Evolutionary conservation across 1,284 basidiomycete species (phyloP), one percentile per base, ranked within the genome.

Genomic region (Tilletia horrida): DNA sequence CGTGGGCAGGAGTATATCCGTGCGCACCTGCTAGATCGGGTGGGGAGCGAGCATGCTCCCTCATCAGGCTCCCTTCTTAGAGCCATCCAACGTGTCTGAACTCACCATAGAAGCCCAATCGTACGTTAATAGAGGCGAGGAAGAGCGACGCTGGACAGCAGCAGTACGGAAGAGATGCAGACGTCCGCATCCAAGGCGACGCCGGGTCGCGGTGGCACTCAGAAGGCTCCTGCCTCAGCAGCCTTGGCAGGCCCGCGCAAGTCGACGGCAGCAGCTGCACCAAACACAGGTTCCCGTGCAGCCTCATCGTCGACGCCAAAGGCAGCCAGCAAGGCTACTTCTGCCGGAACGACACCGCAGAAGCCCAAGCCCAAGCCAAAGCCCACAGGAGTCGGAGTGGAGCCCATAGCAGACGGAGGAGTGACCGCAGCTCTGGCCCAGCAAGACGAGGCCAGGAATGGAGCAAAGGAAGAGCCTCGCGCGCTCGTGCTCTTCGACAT

Each of bases 401-500:
- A 52, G 23, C 50, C 50, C 6, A 27, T 27, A 21, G 50, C 27
- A 6, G 25, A 21, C n/a, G 50, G 50, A 14, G 50, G 27, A 25
- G 50, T 25, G 23, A 27, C 27, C 45, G 45, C 45, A 48, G 45
- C 45, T 21, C 21, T 25, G 18, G 50, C 50, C 4, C n/a, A 13
- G 25, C n/a, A n/a, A 16, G 21, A 52, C 23, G 27, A 27, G 13
- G 50, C 50, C 21, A 21, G 14, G 4, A 27, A 21, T 25, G n/a
- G 13, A 52, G 50, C 50, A 3, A 25, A 16, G 11, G 47, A 48
- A 48, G 50, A 52, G 27, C 50, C 50, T 6, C 62, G 67, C 31
- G 63, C 63, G 23, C 35, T 68, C 29, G 67, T 68, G 40, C 65
- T 57, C 87, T 87, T 93, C 68, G 91, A 93, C 79, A 91, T 93